These are phyloP conservation scores for Gryganskiella cystojenkinii DNA, from an alignment of 192 early-diverging fungal genomes.

Conservation along the genomic window DNA sequence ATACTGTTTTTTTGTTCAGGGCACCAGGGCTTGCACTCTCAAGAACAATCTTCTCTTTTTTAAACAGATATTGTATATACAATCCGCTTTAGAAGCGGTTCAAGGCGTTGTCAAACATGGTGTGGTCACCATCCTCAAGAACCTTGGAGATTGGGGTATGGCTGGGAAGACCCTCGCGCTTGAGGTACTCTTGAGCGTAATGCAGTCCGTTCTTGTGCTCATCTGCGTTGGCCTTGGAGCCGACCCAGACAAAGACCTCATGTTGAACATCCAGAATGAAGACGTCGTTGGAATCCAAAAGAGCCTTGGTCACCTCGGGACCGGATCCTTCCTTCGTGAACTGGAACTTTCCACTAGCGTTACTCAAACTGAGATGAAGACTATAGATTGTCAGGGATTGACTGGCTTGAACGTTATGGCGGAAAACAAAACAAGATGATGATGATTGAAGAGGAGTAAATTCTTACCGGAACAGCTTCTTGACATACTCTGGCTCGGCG, in stretches of 20 bases:
- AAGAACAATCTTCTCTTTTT: background rate
- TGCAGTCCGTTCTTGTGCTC: slow-evolving; percentile 67
- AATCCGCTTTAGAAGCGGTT: slow-evolving; percentile 41
- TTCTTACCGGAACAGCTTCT: slow-evolving; percentile 60
- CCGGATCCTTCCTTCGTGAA: slow-evolving; percentile 69
- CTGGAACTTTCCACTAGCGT: slow-evolving; percentile 50
- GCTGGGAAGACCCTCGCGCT: slow-evolving; percentile 57
- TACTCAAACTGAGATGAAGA: slow-evolving; percentile 23
- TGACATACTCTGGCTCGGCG: slow-evolving; percentile 46
- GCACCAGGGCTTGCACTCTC: too few relatives aligned
- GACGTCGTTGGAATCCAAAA: slow-evolving; percentile 72
- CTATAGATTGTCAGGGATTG: background rate
- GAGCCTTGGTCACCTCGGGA: slow-evolving; percentile 42
- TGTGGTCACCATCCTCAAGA: slow-evolving; percentile 77
- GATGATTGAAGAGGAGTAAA: background rate
- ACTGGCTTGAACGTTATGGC: background rate
- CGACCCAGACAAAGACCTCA: slow-evolving; percentile 72
- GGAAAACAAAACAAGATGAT: background rate
- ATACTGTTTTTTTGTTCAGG: background rate
- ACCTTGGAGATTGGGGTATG: slow-evolving; percentile 70
- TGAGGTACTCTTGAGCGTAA: slow-evolving; percentile 74
- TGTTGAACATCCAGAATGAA: slow-evolving; percentile 74
- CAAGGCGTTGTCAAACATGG: slow-evolving; percentile 57
- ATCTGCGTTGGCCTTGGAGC: slow-evolving; percentile 56
- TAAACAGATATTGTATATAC: background rate